Evolutionary conservation across 2,329 filamentous ascomycete species (phyloP).

Genomic region (Xylaria sp.): DNA sequence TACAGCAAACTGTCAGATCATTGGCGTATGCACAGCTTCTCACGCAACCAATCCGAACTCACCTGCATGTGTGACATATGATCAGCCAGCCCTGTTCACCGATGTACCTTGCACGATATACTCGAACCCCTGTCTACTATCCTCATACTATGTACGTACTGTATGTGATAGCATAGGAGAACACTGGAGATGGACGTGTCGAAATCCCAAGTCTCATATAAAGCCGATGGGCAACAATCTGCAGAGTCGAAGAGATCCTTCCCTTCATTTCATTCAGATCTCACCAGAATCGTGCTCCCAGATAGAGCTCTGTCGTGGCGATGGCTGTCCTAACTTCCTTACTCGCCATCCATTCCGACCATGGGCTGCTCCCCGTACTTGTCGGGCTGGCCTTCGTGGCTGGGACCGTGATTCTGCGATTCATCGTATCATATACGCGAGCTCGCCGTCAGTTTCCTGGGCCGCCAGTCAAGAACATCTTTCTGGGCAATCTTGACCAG

Average conservation of each 20-base stretch:
- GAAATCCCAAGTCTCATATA: conserved; percentile 10
- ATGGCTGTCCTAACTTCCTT: conserved; percentile 32
- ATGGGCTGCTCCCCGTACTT: conserved; percentile 24
- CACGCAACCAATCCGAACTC: neutral
- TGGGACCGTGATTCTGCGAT: conserved; percentile 18
- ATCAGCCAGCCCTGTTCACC: conserved; percentile 15
- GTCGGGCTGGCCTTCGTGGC: conserved; percentile 19
- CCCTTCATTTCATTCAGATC: neutral
- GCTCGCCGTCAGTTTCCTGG: conserved; percentile 35
- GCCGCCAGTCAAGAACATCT: conserved; percentile 31
- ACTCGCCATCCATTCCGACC: conserved; percentile 17
- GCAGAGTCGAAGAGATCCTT: neutral
- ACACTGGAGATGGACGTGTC: neutral
- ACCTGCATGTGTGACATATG: conserved; percentile 19
- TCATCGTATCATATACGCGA: conserved; percentile 29
- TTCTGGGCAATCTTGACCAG: conserved; percentile 32
- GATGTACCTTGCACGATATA: neutral
- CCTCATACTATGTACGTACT: conserved; percentile 10
- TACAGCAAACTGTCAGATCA: neutral
- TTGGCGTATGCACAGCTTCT: conserved; percentile 9
- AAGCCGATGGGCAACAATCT: neutral
- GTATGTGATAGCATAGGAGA: neutral
- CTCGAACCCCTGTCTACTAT: conserved; percentile 16
- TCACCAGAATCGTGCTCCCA: neutral
- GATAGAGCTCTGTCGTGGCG: conserved; percentile 5